phyloP scores from a whole-genome alignment of 2,329 filamentous ascomycete genomes.

The Didymella segeticola region DNA sequence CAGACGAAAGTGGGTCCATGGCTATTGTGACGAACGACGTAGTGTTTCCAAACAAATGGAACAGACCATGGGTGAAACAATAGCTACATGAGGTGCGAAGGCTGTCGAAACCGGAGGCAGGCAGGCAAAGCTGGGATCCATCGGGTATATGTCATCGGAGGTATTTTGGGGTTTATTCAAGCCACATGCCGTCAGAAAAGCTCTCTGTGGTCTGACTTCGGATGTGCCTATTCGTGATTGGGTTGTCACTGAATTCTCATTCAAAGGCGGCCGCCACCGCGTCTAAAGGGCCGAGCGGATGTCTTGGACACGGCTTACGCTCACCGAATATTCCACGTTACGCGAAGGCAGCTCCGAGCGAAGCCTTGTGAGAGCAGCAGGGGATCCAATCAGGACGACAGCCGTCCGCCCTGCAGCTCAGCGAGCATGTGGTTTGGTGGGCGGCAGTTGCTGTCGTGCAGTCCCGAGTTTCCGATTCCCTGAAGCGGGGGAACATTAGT shows the following conservation, averaged over 20 bases:
- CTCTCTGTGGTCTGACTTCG: background rate
- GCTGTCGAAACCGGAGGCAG: slow-evolving; percentile 3
- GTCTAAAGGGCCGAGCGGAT: slow-evolving; percentile 2
- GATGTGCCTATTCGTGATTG: slow-evolving; percentile 1
- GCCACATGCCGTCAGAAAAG: slow-evolving; percentile 8
- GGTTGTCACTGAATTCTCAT: background rate
- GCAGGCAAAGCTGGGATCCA: background rate
- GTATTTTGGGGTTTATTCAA: slow-evolving; percentile 3
- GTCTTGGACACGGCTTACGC: slow-evolving; percentile 5
- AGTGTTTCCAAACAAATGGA: slow-evolving; percentile 5
- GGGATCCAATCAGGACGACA: background rate
- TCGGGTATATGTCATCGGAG: slow-evolving; percentile 13
- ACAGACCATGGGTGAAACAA: background rate
- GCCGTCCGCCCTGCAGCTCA: background rate
- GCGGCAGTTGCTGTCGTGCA: background rate
- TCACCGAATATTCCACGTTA: background rate
- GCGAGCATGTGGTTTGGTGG: background rate
- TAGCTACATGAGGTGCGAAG: slow-evolving; percentile 16
- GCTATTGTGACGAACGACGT: slow-evolving; percentile 9
- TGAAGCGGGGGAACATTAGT: slow-evolving; percentile 10
- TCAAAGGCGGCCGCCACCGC: slow-evolving; percentile 7
- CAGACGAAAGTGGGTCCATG: slow-evolving; percentile 12
- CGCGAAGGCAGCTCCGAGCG: background rate
- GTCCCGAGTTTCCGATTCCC: background rate
- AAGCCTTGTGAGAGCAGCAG: background rate